Conservation (phyloP, 257 asterid species). For the Solanum rostratum region DNA sequence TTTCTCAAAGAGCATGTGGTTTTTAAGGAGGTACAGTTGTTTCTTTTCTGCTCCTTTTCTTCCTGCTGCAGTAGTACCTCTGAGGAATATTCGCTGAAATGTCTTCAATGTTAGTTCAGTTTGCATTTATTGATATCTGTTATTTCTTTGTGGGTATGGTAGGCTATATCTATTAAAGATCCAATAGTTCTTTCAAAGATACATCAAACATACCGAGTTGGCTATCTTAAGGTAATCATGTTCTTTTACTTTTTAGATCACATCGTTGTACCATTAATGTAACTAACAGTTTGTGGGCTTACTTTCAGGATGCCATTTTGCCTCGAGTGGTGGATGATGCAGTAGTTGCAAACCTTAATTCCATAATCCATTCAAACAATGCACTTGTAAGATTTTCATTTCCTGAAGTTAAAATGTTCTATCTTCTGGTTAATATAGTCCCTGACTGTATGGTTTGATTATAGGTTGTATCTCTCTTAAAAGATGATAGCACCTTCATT, state of each 20-base stretch:
- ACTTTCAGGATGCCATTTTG: conserved; percentile 75
- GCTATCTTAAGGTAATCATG: conserved; percentile 71
- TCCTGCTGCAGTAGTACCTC: not conserved
- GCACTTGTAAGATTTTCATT: conserved; percentile 50
- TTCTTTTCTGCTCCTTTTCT: not conserved
- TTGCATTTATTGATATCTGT: not conserved
- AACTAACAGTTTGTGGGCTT: conserved; percentile 15
- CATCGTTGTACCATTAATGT: not conserved
- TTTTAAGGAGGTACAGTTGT: conserved; percentile 66
- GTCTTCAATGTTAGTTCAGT: not conserved
- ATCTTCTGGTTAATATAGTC: not conserved
- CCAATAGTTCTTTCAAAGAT: conserved; percentile 71
- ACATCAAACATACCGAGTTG: conserved; percentile 88
- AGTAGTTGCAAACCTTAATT: conserved; percentile 53
- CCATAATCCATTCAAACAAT: conserved; percentile 76
- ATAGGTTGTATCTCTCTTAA: conserved; percentile 79
- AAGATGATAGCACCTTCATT: conserved; percentile 75
- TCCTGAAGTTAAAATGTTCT: not conserved
- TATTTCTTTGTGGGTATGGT: conserved; percentile 9
- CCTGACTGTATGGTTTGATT: conserved; percentile 12
- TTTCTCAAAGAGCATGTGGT: conserved; percentile 77
- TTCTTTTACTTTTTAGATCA: not conserved
- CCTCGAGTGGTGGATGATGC: conserved; percentile 75
- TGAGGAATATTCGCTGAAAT: not conserved
- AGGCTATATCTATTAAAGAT: conserved; percentile 89